Percentiles rank a stretch among this genome's conserved stretches.
Evolutionary conservation across 2,329 filamentous ascomycete species (phyloP).

Genomic region (Fusarium chlamydosporum): DNA sequence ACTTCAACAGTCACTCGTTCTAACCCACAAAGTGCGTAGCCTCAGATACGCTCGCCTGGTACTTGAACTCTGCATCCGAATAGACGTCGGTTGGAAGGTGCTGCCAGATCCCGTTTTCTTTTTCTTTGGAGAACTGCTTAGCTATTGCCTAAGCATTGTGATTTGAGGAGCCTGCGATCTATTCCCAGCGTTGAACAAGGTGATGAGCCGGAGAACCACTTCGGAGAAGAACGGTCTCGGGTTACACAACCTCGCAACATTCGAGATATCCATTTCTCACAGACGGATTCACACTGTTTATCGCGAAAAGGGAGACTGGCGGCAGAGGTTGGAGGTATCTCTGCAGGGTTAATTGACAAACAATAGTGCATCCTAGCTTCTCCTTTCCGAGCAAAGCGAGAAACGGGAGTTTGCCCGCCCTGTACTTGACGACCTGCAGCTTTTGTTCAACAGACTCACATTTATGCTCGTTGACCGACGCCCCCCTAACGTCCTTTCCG

Average conservation of each 20-base stretch:
- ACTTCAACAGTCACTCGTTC: slow-evolving; percentile 42
- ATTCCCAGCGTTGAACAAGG: slow-evolving; percentile 41
- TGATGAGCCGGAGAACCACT: slow-evolving; percentile 39
- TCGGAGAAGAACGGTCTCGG: slow-evolving; percentile 40
- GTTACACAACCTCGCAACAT: slow-evolving; percentile 46
- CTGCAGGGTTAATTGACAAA: slow-evolving; percentile 43
- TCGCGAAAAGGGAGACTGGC: slow-evolving; percentile 31
- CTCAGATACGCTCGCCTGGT: slow-evolving; percentile 13
- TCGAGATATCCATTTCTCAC: slow-evolving; percentile 38
- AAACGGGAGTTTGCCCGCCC: slow-evolving; percentile 30
- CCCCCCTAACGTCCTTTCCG: slow-evolving; percentile 36
- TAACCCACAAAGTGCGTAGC: slow-evolving; percentile 21
- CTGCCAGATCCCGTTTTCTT: slow-evolving; percentile 24
- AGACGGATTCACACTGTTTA: slow-evolving; percentile 38
- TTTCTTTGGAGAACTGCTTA: slow-evolving; percentile 20
- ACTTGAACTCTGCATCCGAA: slow-evolving; percentile 17
- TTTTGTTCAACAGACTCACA: slow-evolving; percentile 42
- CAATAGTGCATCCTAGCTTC: slow-evolving; percentile 39
- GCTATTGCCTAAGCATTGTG: slow-evolving; percentile 33
- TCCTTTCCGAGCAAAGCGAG: slow-evolving; percentile 32
- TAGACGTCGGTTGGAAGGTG: slow-evolving; percentile 18
- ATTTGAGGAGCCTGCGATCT: slow-evolving; percentile 38
- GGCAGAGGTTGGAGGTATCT: slow-evolving; percentile 31
- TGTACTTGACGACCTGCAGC: slow-evolving; percentile 43
- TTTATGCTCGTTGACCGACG: slow-evolving; percentile 49